A percentile compares a stretch with the other conserved stretches of the same genome.
These are phyloP conservation scores for Metarhizium robertsii DNA, from an alignment of 2,329 filamentous ascomycete genomes.

Conservation along the genomic window DNA sequence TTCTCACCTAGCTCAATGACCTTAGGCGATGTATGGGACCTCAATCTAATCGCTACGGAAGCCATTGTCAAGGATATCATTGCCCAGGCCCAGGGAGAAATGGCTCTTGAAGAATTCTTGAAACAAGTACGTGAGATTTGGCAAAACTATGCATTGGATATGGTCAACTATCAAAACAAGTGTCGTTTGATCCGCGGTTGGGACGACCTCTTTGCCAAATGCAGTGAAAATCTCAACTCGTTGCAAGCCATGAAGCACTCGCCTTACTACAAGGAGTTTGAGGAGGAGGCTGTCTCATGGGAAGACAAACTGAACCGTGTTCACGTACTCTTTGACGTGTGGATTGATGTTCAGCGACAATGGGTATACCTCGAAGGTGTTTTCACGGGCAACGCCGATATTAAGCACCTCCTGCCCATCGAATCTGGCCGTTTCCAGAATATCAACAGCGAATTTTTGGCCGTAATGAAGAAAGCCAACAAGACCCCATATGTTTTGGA, in stretches of 20 bases:
- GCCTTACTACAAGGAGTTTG: constrained; percentile 98
- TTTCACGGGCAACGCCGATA: constrained; percentile 96
- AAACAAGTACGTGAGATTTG: constrained; percentile 94
- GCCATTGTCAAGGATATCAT: constrained; percentile 87
- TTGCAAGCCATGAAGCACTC: constrained; percentile 98
- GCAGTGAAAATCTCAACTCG: constrained; percentile 95
- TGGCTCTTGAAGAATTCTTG: constrained; percentile 95
- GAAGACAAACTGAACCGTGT: constrained; percentile 97
- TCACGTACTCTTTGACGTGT: constrained; percentile 96
- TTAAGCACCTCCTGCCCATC: constrained; percentile 93
- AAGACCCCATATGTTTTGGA: constrained; percentile 94
- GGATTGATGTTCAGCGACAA: constrained; percentile 99
- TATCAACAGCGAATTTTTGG: constrained; percentile 97
- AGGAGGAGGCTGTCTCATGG: constrained; percentile 93
- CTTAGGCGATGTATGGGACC: constrained; percentile 96
- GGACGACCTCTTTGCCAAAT: constrained; percentile 97
- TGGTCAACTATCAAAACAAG: constrained; percentile 97
- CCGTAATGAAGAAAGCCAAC: constrained; percentile 99
- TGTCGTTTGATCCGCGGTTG: constrained; percentile 94
- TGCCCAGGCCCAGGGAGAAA: constrained; percentile 90
- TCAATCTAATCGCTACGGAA: constrained; percentile 83
- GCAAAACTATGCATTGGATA: constrained; percentile 88
- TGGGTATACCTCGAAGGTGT: constrained; percentile 99
- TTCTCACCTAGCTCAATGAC: constrained; percentile 94
- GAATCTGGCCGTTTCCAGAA: constrained; percentile 97